Base-by-base conservation (phyloP, 1,284 basidiomycete genomes). In the Mycosarcoma mackinlayi region DNA sequence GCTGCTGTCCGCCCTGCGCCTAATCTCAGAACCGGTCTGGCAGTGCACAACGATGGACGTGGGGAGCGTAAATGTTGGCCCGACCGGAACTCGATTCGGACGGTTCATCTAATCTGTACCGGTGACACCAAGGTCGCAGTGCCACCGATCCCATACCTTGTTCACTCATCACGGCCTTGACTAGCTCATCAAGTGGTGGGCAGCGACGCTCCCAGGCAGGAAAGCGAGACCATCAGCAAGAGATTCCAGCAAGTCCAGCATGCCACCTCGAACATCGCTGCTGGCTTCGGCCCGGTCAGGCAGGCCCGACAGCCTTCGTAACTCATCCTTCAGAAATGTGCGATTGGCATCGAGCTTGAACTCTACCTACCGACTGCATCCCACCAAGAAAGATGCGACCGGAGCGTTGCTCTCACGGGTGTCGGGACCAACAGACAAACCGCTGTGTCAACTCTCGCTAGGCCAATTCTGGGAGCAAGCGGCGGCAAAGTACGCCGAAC, bases 401-500 rank as follows among this genome's bases (percentile, higher is more conserved):
- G 66, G 61, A 0, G 24, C 19, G 9, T 34, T 78, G 46, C 68
- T 78, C 3, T 74, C 76, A 10, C 47, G 74, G 39, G 76, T 79
- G n/a, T 54, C 60, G 1, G 91, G 91, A 0, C 85, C 90, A 0
- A 83, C 84, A 3, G 75, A 88, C 1, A 88, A 89, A 4, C 88
- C 89, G 0, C 86, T 93, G 25, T 86, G 85, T 41, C 79, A 83
- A 13, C 84, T 86, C 24, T 91, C 91, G 0, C 86, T 93, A 19
- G 84, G 88, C 1, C 84, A 85, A 19, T 92, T 88, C 84, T 92
- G 91, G 34, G 80, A 85, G 2, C 85, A 88, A 30, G 86, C 91
- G 39, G 83, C 91, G 3, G 79, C 76, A 1, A 85, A 85, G 38
- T 84, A 89, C 65, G 83, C 84, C 13, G 81, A 84, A 1, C 84